These are phyloP conservation scores for Phlebopus sp. DNA, from an alignment of 1,284 basidiomycete species.

Conservation along the genomic window DNA sequence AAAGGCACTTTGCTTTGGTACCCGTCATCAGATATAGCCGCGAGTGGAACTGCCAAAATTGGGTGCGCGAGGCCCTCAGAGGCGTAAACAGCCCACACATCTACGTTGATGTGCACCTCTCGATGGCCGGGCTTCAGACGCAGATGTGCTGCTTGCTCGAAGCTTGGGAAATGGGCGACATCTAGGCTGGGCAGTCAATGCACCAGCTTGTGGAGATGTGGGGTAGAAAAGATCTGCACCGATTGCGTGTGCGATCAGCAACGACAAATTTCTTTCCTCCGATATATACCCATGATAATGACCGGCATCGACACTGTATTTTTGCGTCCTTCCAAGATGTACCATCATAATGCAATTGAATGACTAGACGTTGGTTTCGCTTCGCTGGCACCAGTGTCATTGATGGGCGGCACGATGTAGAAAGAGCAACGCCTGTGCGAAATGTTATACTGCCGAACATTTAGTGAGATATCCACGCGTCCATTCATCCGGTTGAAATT, in stretches of 20 bases:
- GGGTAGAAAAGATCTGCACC: background rate
- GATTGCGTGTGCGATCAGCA: background rate
- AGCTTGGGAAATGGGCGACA: constrained; percentile 31
- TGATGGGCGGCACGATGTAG: too few species aligned
- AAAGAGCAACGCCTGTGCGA: too few species aligned
- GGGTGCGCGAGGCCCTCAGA: constrained; percentile 24
- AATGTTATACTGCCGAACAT: too few species aligned
- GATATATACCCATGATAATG: background rate
- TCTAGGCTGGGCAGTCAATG: constrained; percentile 2
- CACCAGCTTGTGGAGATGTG: background rate
- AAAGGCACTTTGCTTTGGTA: constrained; percentile 11
- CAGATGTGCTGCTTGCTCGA: constrained; percentile 26
- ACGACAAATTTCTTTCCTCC: background rate
- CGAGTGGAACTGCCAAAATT: constrained; percentile 27
- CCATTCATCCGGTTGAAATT: background rate
- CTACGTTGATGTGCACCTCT: constrained; percentile 9
- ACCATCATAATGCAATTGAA: background rate
- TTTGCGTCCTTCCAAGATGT: background rate
- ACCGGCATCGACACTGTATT: background rate
- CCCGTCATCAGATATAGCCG: constrained; percentile 13
- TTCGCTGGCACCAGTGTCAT: too few species aligned
- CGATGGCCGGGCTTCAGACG: constrained; percentile 17
- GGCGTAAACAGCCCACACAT: constrained; percentile 13
- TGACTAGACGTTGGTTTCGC: too few species aligned
- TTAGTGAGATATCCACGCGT: too few species aligned